Conservation (phyloP, 1,284 basidiomycete genomes). For the Boletus smithii region DNA sequence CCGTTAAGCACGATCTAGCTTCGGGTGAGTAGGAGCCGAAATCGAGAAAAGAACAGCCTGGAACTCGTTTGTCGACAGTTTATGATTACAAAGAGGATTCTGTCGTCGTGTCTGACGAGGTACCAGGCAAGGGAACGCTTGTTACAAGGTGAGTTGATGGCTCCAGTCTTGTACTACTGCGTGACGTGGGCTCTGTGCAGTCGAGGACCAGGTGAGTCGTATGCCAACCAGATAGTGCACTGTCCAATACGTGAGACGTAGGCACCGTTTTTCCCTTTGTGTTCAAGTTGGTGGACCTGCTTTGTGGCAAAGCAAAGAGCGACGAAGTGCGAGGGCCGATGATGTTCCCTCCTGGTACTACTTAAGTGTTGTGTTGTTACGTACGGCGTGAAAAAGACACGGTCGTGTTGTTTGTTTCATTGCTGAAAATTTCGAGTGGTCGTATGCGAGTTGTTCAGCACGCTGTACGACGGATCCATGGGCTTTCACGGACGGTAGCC, state of each 20-base stretch:
- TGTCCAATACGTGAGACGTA: constrained; percentile 21
- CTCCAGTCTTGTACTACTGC: neutral
- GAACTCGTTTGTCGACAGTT: constrained; percentile 38
- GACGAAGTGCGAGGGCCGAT: constrained; percentile 69
- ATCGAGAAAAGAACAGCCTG: neutral
- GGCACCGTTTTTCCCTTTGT: constrained; percentile 79
- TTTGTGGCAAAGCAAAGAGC: constrained; percentile 65
- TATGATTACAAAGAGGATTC: constrained; percentile 77
- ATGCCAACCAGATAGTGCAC: neutral
- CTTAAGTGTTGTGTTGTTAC: constrained; percentile 31
- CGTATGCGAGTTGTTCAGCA: constrained; percentile 30
- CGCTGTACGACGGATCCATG: constrained; percentile 28
- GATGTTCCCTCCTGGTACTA: constrained; percentile 67
- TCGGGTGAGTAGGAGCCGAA: constrained; percentile 41
- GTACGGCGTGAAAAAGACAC: constrained; percentile 17
- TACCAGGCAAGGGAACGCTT: constrained; percentile 48
- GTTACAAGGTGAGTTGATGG: constrained; percentile 60
- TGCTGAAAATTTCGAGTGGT: no score
- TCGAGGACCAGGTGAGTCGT: constrained; percentile 67
- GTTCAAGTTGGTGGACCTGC: constrained; percentile 65
- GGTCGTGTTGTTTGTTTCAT: constrained; percentile 18
- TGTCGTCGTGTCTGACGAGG: constrained; percentile 60
- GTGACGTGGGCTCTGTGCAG: constrained; percentile 35
- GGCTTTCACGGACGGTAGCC: constrained; percentile 15
- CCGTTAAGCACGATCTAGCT: constrained; percentile 62